phyloP scores from a whole-genome alignment of 148 eudicot species.

The Rhododendron simsii region DNA sequence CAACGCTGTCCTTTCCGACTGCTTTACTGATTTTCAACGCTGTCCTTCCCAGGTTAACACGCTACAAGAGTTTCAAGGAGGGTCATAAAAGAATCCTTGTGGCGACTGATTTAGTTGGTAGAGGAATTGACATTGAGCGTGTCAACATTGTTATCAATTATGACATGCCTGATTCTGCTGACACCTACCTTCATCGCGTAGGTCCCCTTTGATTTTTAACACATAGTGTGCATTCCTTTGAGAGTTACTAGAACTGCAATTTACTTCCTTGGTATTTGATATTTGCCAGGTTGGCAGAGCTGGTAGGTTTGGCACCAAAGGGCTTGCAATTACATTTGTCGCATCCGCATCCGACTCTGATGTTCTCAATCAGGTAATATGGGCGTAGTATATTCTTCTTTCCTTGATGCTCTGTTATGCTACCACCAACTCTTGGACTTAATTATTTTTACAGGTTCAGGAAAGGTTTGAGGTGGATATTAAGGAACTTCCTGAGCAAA shows the following conservation, averaged over 20 bases:
- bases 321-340: slow-evolving; percentile 92
- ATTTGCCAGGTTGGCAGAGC: slow-evolving; percentile 78
- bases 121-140: slow-evolving; percentile 95
- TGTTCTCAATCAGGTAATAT: slow-evolving; percentile 74
- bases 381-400: neutral
- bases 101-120: slow-evolving; percentile 94
- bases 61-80: slow-evolving; percentile 90
- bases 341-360: slow-evolving; percentile 84
- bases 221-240: neutral
- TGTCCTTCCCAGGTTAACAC: slow-evolving; percentile 51
- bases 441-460: slow-evolving; percentile 37
- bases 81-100: slow-evolving; percentile 91
- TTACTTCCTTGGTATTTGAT: neutral
- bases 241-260: neutral
- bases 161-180: slow-evolving; percentile 98
- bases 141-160: slow-evolving; percentile 95
- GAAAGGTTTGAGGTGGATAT: slow-evolving; percentile 92
- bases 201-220: neutral
- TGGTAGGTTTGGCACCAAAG: slow-evolving; percentile 94
- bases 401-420: neutral
- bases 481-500: slow-evolving; percentile 94
- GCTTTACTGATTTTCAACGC: neutral
- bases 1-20: neutral
- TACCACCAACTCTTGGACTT: neutral
- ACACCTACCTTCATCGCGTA: slow-evolving; percentile 88